Evolutionary conservation across 75 land plant species (phyloP).

Genomic region (Selaginella moellendorffii): DNA sequence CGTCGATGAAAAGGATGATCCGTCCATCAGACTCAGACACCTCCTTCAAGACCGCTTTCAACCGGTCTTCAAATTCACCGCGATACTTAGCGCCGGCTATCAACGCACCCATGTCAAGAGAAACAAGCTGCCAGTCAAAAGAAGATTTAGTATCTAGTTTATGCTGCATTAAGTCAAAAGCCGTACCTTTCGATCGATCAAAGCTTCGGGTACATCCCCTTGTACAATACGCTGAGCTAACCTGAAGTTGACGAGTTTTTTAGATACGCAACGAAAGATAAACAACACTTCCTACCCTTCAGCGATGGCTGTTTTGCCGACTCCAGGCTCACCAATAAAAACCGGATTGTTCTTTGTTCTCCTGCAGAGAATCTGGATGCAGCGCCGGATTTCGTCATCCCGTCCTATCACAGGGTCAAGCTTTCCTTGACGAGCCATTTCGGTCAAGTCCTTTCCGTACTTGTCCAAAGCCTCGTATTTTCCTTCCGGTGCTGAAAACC

Average conservation of each 20-base stretch:
- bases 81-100: conserved; percentile 90
- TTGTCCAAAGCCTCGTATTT: conserved; percentile 85
- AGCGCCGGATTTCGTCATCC: conserved; percentile 94
- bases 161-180: background rate
- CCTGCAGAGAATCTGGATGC: conserved; percentile 79
- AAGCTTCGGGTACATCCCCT: conserved; percentile 90
- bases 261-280: background rate
- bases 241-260: conserved; percentile 30
- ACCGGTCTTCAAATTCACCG: conserved; percentile 92
- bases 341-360: conserved; percentile 97
- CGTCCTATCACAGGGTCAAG: conserved; percentile 97
- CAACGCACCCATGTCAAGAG: conserved; percentile 85
- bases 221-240: conserved; percentile 89
- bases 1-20: conserved; percentile 86
- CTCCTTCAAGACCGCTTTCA: conserved; percentile 91
- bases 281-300: conserved; percentile 58
- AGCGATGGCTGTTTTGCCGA: conserved; percentile 93
- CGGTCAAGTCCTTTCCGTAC: conserved; percentile 88
- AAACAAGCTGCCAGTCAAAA: conserved; percentile 48
- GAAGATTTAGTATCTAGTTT: background rate
- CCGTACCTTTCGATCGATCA: conserved; percentile 68
- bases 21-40: conserved; percentile 90
- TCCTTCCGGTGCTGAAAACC: conserved; percentile 77
- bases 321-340: conserved; percentile 96
- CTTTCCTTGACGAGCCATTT: conserved; percentile 81